Percentiles rank a stretch among this genome's conserved stretches.
Conservation (phyloP, 2,329 filamentous ascomycete species). For the Pseudofabraea citricarpa region DNA sequence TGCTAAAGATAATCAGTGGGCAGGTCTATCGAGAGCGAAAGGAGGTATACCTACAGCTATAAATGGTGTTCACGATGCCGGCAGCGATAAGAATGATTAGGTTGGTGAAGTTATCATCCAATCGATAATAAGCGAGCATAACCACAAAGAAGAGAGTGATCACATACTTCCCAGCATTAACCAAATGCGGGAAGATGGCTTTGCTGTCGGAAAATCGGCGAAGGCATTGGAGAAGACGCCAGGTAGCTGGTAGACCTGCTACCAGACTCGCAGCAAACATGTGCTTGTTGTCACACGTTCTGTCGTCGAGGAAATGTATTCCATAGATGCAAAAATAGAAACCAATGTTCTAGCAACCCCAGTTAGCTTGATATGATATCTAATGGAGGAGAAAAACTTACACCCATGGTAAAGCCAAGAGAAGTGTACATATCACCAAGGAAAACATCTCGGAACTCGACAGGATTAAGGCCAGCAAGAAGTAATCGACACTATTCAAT, state of each 20-base stretch:
- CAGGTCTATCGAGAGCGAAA: neutral
- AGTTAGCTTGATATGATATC: constrained; percentile 15
- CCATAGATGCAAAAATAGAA: constrained; percentile 90
- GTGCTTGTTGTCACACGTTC: constrained; percentile 71
- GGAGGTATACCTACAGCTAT: constrained; percentile 55
- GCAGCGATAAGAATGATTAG: constrained; percentile 73
- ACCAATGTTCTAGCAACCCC: constrained; percentile 65
- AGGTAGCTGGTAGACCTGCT: constrained; percentile 75
- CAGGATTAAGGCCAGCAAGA: constrained; percentile 78
- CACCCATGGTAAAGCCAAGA: constrained; percentile 80
- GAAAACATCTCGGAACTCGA: constrained; percentile 95
- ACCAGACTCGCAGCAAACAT: constrained; percentile 61
- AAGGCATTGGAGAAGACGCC: constrained; percentile 83
- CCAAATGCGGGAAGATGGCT: constrained; percentile 83
- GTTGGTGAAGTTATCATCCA: constrained; percentile 50
- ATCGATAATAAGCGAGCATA: constrained; percentile 74
- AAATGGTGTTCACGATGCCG: constrained; percentile 71
- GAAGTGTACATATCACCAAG: constrained; percentile 96
- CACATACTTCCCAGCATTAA: constrained; percentile 87
- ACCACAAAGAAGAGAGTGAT: constrained; percentile 77
- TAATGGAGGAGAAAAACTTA: constrained; percentile 41
- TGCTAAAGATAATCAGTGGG: constrained; percentile 34
- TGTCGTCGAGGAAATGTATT: constrained; percentile 64
- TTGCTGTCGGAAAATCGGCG: constrained; percentile 79
- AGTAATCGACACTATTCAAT: constrained; percentile 67